Base-by-base conservation (phyloP, 225 moss, liverwort and hornwort genomes). In the Asterella californica region DNA sequence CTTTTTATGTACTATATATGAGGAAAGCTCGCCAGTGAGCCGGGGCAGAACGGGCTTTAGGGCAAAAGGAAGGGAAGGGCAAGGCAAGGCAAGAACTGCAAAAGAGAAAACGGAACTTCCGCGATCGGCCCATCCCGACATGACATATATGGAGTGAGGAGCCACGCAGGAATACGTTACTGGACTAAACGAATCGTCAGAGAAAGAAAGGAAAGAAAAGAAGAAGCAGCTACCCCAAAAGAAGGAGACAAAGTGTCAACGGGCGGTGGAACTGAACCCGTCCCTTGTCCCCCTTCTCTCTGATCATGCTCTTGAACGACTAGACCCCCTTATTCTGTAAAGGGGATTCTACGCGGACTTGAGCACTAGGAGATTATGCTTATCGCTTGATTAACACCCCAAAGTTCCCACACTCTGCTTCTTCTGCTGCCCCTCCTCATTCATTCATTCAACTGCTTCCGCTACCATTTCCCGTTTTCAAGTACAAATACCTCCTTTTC, bases 341-440 rank as follows among this genome's bases (percentile, higher is more conserved):
- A 67, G 17, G 59, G 7, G 67, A 67, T 67, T 67, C 67, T 67
- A 67, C 67, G 67, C 34, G 34, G 67, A 67, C 67, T 67, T 67
- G 6, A 67, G 67, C 17, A 14, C 67, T 33, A 67, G 34, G 61
- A 61, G 61, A 61, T 61, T 61, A 25, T 27, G n/a, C 19, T 61
- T 10, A 6, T 61, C 61, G 25, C 61, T 27, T 27, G 61, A 57
- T 61, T 61, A 61, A 61, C n/a, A 18, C 61, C 25, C 19, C 52
- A 61, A 24, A 59, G 59, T 21, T 0, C 48, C 48, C 6, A 48
- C 48, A 48, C 7, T 11, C 48, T 48, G 7, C 48, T 11, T 6
- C 6, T 48, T n/a, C n/a, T n/a, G n/a, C n/a, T n/a, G 42, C 42
- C 42, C 17, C 12, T 10, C 12, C 52, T 61, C 61, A n/a, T n/a